Conservation (phyloP, 768 basidiomycete species). For the Boletus pseudopeckii region DNA sequence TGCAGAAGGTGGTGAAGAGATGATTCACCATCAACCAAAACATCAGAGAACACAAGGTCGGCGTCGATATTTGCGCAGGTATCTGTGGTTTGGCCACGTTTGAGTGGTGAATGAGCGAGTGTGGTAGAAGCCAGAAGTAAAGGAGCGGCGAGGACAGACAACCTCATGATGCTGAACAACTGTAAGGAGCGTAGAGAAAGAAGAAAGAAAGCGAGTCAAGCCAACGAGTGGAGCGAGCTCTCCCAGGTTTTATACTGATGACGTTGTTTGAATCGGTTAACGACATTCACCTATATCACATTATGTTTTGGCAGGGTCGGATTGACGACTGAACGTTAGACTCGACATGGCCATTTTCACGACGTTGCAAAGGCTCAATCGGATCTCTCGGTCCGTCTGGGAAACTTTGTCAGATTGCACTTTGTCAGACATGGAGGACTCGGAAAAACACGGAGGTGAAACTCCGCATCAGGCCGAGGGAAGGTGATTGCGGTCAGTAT, state of each 20-base stretch:
- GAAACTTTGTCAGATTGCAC: too few relatives aligned
- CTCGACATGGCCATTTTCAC: too few relatives aligned
- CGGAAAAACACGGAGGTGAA: neutral
- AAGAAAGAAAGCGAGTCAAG: neutral
- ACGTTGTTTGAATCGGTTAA: constrained; percentile 4
- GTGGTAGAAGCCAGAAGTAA: constrained; percentile 15
- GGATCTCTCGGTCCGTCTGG: too few relatives aligned
- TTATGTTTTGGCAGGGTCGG: too few relatives aligned
- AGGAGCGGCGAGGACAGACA: constrained; percentile 11
- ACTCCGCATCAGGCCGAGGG: neutral
- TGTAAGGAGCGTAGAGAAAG: neutral
- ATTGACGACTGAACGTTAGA: too few relatives aligned
- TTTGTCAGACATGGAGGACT: too few relatives aligned
- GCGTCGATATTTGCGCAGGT: constrained; percentile 15
- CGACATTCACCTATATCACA: constrained; percentile 10
- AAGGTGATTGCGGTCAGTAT: neutral
- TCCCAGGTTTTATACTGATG: constrained; percentile 5
- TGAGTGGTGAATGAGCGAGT: constrained; percentile 15
- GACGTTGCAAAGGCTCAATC: too few relatives aligned
- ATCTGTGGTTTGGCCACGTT: constrained; percentile 7
- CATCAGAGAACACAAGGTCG: constrained; percentile 19
- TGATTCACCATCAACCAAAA: constrained; percentile 7
- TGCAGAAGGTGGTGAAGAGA: too few relatives aligned
- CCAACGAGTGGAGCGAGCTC: neutral
- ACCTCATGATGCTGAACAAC: constrained; percentile 14